Conservation (phyloP, 129 eudicot species). For the Pseudognaphalium luteoalbum region DNA sequence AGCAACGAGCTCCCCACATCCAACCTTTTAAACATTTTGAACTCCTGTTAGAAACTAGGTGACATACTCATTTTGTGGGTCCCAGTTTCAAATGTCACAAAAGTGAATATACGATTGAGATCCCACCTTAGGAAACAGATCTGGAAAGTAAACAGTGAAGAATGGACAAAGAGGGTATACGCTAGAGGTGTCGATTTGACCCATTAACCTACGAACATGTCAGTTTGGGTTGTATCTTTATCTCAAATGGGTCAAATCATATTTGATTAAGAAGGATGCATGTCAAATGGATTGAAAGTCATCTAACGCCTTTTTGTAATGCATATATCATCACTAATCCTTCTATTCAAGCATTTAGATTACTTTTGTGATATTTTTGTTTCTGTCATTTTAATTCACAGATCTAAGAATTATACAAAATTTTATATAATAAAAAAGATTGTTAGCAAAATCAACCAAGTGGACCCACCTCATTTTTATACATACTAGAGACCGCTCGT, state of each 20-base stretch:
- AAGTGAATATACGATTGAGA: neutral
- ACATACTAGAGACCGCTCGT: neutral
- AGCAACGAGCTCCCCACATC: constrained; percentile 69
- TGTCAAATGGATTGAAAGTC: constrained; percentile 7
- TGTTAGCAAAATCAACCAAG: constrained; percentile 3
- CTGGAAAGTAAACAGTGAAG: neutral
- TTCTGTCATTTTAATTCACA: neutral
- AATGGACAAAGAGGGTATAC: neutral
- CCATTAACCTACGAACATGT: neutral
- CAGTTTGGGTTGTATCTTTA: constrained; percentile 1
- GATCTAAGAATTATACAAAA: neutral
- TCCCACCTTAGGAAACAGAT: neutral
- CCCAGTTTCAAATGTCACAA: neutral
- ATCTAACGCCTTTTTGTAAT: neutral
- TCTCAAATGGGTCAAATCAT: neutral
- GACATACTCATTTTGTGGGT: constrained; percentile 22
- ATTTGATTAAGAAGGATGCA: neutral
- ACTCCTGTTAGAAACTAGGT: constrained; percentile 20
- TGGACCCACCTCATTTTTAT: neutral
- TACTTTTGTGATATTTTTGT: neutral
- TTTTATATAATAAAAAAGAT: neutral
- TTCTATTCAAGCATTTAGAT: neutral
- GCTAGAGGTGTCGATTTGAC: neutral
- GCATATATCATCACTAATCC: neutral
- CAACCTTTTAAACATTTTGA: constrained; percentile 40